These are phyloP conservation scores for Psilocybe azurescens DNA, from an alignment of 768 basidiomycete genomes.

Conservation along the genomic window DNA sequence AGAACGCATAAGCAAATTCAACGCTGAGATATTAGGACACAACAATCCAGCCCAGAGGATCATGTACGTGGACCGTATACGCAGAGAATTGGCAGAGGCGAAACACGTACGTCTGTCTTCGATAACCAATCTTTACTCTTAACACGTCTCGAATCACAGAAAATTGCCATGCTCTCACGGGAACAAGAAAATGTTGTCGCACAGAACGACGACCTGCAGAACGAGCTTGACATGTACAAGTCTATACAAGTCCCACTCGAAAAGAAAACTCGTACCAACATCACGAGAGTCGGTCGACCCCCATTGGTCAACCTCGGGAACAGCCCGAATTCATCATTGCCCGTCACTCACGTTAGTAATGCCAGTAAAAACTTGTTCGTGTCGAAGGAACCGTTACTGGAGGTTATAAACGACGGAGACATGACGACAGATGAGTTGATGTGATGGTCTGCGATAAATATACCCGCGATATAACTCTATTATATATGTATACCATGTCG, in stretches of 20 bases:
- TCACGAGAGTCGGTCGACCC: slow-evolving; percentile 55
- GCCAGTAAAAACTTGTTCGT: slow-evolving; percentile 7
- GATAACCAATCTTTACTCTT: background rate
- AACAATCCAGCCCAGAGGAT: slow-evolving; percentile 86
- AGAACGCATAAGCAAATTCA: slow-evolving; percentile 74
- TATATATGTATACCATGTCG: background rate
- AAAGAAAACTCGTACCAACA: slow-evolving; percentile 56
- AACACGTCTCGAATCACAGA: slow-evolving; percentile 35
- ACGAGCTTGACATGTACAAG: slow-evolving; percentile 66
- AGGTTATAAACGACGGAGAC: slow-evolving; percentile 43
- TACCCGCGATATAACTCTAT: background rate
- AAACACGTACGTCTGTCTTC: slow-evolving; percentile 68
- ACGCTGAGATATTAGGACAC: slow-evolving; percentile 86
- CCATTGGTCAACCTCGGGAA: slow-evolving; percentile 51
- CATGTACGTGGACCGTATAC: slow-evolving; percentile 83
- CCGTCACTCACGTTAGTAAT: background rate
- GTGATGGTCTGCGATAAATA: slow-evolving; percentile 13
- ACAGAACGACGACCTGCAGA: slow-evolving; percentile 50
- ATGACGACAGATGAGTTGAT: slow-evolving; percentile 57
- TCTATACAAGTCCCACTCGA: slow-evolving; percentile 55
- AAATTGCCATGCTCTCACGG: slow-evolving; percentile 49
- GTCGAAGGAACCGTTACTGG: slow-evolving; percentile 27
- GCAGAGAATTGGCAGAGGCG: slow-evolving; percentile 77
- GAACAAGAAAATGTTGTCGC: slow-evolving; percentile 53
- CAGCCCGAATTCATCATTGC: slow-evolving; percentile 34